Conservation (phyloP, 306 rosid species). For the Luffa aegyptiaca region DNA sequence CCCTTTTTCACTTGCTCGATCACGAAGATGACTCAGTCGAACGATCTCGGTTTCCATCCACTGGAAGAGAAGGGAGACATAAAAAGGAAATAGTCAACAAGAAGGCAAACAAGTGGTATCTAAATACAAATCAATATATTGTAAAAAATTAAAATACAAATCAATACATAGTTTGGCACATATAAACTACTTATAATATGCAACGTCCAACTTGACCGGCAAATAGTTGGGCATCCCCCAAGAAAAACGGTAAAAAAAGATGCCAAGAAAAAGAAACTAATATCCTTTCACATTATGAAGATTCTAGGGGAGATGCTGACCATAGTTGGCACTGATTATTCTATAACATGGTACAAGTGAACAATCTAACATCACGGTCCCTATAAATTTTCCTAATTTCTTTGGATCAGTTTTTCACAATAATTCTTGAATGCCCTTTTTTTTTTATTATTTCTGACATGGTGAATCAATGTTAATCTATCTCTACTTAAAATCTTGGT, state of each 20-base stretch:
- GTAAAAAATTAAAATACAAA: not conserved
- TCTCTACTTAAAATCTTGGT: not conserved
- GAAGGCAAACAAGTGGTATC: not conserved
- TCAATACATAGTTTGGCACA: not conserved
- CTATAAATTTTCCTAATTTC: not conserved
- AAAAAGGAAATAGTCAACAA: constrained; percentile 5
- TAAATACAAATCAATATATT: not conserved
- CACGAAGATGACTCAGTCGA: constrained; percentile 93
- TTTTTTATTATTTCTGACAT: not conserved
- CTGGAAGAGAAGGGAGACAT: constrained; percentile 38
- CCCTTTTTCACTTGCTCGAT: constrained; percentile 98
- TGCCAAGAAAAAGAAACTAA: not conserved
- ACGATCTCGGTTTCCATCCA: constrained; percentile 88
- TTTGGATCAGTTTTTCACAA: not conserved
- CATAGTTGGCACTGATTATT: not conserved
- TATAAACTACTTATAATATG: not conserved
- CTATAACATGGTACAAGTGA: not conserved
- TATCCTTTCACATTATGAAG: not conserved
- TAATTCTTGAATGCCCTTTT: not conserved
- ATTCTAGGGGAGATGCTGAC: not conserved
- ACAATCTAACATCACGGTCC: not conserved
- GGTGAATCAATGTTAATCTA: not conserved
- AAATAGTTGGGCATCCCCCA: not conserved
- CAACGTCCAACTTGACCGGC: not conserved
- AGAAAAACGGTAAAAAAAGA: not conserved